Percentiles rank a stretch among this genome's conserved stretches.
phyloP scores from a whole-genome alignment of 176 grass and related monocot genomes.

The Bothriochloa decipiens region DNA sequence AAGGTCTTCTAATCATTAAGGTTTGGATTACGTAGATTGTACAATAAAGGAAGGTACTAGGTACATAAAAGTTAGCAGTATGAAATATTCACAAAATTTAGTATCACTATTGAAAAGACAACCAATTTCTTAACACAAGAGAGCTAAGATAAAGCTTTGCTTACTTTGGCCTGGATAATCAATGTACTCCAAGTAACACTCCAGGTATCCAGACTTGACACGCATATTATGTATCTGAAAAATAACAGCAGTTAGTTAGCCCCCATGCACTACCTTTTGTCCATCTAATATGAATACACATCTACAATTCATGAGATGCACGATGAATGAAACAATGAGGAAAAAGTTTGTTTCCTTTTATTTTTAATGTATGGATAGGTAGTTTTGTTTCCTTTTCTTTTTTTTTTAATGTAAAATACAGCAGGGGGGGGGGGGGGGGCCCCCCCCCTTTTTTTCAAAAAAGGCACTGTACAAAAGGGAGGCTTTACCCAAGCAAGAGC shows the following conservation, averaged over 20 bases:
- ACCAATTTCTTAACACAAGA: conserved; percentile 4
- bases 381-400: neutral
- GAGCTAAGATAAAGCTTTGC: conserved; percentile 27
- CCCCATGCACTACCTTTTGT: neutral
- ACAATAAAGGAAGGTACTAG: neutral
- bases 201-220: conserved; percentile 22
- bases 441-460: no score
- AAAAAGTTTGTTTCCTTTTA: neutral
- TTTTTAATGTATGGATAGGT: neutral
- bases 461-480: no score
- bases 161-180: conserved; percentile 71
- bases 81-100: conserved; percentile 6
- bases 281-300: neutral
- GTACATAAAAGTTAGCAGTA: neutral
- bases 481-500: no score
- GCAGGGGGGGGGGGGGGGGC: no score
- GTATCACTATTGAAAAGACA: neutral
- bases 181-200: conserved; percentile 58
- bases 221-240: conserved; percentile 55
- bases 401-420: neutral
- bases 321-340: neutral
- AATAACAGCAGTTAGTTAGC: neutral
- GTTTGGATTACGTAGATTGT: neutral
- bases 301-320: neutral
- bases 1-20: neutral